Evolutionary conservation across 441 rosid genomes (phyloP), one percentile per base, ranked within the genome.

Genomic region (Arabidopsis hybrid): DNA sequence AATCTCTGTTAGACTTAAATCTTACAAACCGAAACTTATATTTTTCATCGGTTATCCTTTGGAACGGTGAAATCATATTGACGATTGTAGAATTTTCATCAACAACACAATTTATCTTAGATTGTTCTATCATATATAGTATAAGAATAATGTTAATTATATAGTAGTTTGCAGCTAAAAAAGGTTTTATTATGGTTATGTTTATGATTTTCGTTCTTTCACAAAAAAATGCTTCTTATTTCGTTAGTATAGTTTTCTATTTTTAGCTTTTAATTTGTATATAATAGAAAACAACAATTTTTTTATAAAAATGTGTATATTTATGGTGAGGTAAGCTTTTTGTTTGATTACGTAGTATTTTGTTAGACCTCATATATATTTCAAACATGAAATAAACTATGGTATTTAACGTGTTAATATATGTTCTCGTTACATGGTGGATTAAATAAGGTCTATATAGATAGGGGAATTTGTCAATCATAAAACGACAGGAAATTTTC

Each of bases 401-500:
- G 11, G 13, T 9, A 12, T 60, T 29, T 50, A 50, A 32, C n/a
- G 64, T 46, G 68, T 21, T 40, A 40, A 60, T 29, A 61, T 72
- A 16, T 55, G 46, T 53, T 34, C 47, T 53, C 56, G 56, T 63
- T 55, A 53, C 63, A 42, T 31, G 47, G 13, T n/a, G 13, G 56
- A 63, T 46, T 17, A 52, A 52, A 32, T 14, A 50, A 36, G 6
- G 53, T 45, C 12, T 21, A 21, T 21, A 21, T 10, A 12, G 2
- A 16, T 50, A 47, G 5, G 40, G 46, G 42, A 57, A 36, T 46
- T 73, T 35, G 8, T 11, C 64, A 72, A 64, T 55, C 64, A 56
- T 63, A 55, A 55, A 10, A 72, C 50, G 64, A 64, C 58, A 8
- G 6, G 46, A 43, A 53, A 55, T 21, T 21, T 21, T 21, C 26